Percentiles rank a stretch among this genome's conserved stretches.
These are phyloP conservation scores for Verticillium nonalfalfae DNA, from an alignment of 2,329 filamentous ascomycete species.

Conservation along the genomic window DNA sequence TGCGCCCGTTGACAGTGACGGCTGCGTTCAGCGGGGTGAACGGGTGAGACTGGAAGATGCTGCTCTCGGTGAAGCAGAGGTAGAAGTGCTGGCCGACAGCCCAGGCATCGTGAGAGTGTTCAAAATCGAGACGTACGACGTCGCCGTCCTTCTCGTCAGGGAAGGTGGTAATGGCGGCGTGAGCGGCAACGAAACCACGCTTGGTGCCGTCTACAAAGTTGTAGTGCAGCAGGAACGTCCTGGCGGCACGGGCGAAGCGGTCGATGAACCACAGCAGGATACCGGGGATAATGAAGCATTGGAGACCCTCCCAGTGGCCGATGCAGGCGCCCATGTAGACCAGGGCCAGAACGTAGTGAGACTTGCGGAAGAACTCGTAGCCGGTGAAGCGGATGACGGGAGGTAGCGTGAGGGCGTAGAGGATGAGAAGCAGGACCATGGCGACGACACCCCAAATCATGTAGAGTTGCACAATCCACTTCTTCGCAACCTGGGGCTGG, in stretches of 20 bases:
- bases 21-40: constrained; percentile 59
- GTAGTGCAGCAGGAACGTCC: constrained; percentile 56
- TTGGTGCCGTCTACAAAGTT: constrained; percentile 36
- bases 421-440: constrained; percentile 53
- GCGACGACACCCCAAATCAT: constrained; percentile 70
- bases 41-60: constrained; percentile 67
- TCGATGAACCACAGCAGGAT: constrained; percentile 61
- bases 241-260: constrained; percentile 49
- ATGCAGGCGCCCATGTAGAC: constrained; percentile 71
- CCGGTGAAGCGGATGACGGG: constrained; percentile 58
- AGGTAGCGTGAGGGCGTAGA: constrained; percentile 52
- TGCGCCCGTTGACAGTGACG: constrained; percentile 25
- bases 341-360: constrained; percentile 67
- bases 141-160: constrained; percentile 50
- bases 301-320: constrained; percentile 64
- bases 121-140: constrained; percentile 60
- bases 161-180: constrained; percentile 46
- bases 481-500: constrained; percentile 51
- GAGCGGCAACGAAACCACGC: constrained; percentile 48
- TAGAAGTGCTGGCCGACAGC: constrained; percentile 66
- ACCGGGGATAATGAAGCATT: constrained; percentile 62
- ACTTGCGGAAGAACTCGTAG: constrained; percentile 72
- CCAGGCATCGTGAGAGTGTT: constrained; percentile 56
- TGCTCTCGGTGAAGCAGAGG: constrained; percentile 59
- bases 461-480: constrained; percentile 58